These are phyloP conservation scores for Didymella arachidicola DNA, from an alignment of 2,329 filamentous ascomycete genomes.

Conservation along the genomic window DNA sequence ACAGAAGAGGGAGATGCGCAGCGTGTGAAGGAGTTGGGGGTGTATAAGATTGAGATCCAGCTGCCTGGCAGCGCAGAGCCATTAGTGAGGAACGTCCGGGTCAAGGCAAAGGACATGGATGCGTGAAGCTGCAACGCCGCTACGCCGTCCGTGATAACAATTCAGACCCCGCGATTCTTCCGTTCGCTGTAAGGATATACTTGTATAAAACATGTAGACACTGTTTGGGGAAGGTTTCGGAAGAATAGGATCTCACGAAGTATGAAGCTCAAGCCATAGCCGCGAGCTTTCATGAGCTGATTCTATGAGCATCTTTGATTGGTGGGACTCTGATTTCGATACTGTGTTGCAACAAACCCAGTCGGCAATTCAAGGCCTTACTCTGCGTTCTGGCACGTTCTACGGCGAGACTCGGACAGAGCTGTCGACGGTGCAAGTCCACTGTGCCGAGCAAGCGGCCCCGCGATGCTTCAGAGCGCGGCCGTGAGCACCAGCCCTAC, in stretches of 20 bases:
- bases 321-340: slow-evolving; percentile 28
- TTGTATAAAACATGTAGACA: slow-evolving; percentile 37
- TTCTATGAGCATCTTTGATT: slow-evolving; percentile 26
- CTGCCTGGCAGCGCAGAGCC: slow-evolving; percentile 56
- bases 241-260: slow-evolving; percentile 33
- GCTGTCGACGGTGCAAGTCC: slow-evolving; percentile 21
- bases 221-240: slow-evolving; percentile 28
- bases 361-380: slow-evolving; percentile 38
- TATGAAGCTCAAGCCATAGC: slow-evolving; percentile 32
- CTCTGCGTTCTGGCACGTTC: slow-evolving; percentile 26
- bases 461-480: slow-evolving; percentile 48
- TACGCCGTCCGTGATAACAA: slow-evolving; percentile 6
- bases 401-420: slow-evolving; percentile 47
- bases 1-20: slow-evolving; percentile 49
- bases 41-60: slow-evolving; percentile 61
- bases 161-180: slow-evolving; percentile 26
- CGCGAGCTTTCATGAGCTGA: slow-evolving; percentile 20
- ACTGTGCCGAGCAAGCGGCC: slow-evolving; percentile 41
- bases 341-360: slow-evolving; percentile 13
- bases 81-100: slow-evolving; percentile 43
- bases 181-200: slow-evolving; percentile 36
- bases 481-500: slow-evolving; percentile 41
- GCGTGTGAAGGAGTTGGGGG: slow-evolving; percentile 62
- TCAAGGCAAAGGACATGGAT: slow-evolving; percentile 42
- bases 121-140: slow-evolving; percentile 19